Evolutionary conservation across 2,329 filamentous ascomycete genomes (phyloP).

Genomic region (Fusarium keratoplasticum): DNA sequence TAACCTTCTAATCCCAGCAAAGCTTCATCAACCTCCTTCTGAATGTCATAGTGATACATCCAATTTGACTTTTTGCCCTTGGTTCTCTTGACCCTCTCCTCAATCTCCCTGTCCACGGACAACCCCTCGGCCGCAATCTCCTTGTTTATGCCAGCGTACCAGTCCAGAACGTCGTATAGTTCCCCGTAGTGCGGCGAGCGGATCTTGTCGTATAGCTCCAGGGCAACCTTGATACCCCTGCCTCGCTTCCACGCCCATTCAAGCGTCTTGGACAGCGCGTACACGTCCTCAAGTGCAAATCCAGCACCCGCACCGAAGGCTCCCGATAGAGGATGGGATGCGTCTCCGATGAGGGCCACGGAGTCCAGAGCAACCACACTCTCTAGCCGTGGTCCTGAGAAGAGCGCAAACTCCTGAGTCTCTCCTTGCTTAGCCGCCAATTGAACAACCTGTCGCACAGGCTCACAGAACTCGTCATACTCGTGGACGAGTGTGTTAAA

Average conservation of each 20-base stretch:
- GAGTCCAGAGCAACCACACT: slow-evolving; percentile 33
- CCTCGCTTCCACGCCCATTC: slow-evolving; percentile 39
- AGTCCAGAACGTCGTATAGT: slow-evolving; percentile 43
- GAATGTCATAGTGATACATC: slow-evolving; percentile 46
- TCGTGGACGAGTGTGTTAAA: slow-evolving; percentile 31
- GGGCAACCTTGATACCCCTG: slow-evolving; percentile 29
- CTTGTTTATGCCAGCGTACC: slow-evolving; percentile 31
- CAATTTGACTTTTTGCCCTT: slow-evolving; percentile 37
- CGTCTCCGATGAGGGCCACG: slow-evolving; percentile 64
- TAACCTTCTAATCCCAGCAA: slow-evolving; percentile 3
- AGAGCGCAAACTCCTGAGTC: slow-evolving; percentile 47
- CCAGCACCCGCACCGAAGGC: slow-evolving; percentile 54
- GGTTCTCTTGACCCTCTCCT: slow-evolving; percentile 34
- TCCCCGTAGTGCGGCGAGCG: slow-evolving; percentile 46
- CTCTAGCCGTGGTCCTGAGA: slow-evolving; percentile 46
- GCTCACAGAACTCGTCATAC: slow-evolving; percentile 48
- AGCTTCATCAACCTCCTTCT: slow-evolving; percentile 27
- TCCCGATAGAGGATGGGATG: slow-evolving; percentile 65
- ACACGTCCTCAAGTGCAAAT: slow-evolving; percentile 52
- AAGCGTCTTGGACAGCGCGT: slow-evolving; percentile 37
- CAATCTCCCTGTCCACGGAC: slow-evolving; percentile 41
- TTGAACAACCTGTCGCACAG: slow-evolving; percentile 44
- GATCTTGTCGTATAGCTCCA: slow-evolving; percentile 44
- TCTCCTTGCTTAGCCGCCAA: slow-evolving; percentile 43
- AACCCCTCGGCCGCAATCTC: slow-evolving; percentile 31